Evolutionary conservation across 306 rosid species (phyloP).

Genomic region (Glycine tomentella): DNA sequence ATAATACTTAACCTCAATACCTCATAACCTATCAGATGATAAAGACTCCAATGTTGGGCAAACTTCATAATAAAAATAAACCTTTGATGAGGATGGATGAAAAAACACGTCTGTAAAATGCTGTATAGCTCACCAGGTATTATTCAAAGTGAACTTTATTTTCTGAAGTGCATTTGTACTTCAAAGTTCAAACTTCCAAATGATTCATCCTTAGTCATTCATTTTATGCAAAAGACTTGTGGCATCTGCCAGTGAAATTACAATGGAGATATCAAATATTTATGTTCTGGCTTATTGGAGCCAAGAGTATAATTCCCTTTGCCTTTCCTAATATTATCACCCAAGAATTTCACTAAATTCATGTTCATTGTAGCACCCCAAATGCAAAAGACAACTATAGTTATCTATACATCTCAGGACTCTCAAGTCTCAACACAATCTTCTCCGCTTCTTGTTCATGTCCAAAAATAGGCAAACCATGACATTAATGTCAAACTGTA

Average conservation of each 20-base stretch:
- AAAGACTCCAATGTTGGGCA: neutral
- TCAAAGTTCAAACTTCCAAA: neutral
- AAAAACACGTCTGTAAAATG: neutral
- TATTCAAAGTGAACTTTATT: conserved; percentile 12
- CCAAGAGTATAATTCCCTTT: neutral
- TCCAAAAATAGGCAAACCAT: neutral
- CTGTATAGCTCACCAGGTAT: conserved; percentile 16
- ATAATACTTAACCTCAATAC: neutral
- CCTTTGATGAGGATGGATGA: neutral
- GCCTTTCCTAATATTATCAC: neutral
- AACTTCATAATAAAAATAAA: neutral
- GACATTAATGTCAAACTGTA: neutral
- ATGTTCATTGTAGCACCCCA: conserved; percentile 14
- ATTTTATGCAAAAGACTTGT: neutral
- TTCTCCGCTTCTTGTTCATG: neutral
- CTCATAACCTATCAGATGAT: neutral
- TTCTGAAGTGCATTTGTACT: conserved; percentile 9
- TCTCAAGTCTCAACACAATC: neutral
- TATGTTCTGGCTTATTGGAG: neutral
- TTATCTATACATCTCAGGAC: neutral
- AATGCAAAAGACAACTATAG: conserved; percentile 7
- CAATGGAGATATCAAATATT: neutral
- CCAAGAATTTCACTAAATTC: conserved; percentile 9
- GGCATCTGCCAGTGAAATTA: neutral
- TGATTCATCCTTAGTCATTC: conserved; percentile 5